These are phyloP conservation scores for Pezicula neosporulosa DNA, from an alignment of 2,329 filamentous ascomycete genomes.

Conservation along the genomic window DNA sequence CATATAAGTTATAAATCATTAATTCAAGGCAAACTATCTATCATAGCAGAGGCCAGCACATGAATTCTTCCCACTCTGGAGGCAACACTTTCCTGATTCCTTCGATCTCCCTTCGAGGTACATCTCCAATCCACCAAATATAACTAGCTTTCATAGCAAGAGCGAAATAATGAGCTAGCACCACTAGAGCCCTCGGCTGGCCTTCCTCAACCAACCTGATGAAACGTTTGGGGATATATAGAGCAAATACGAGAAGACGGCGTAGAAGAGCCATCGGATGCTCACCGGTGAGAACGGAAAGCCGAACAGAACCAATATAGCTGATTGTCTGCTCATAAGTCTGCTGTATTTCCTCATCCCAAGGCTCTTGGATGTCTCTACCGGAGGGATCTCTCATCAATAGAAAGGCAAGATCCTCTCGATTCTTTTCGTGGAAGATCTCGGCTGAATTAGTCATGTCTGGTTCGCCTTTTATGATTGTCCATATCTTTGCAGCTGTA, in stretches of 20 bases:
- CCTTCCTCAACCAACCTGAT: slow-evolving; percentile 11
- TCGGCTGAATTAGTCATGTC: slow-evolving; percentile 2
- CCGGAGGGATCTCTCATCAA: slow-evolving; percentile 6
- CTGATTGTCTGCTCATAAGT: slow-evolving; percentile 12
- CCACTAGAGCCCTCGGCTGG: slow-evolving; percentile 15
- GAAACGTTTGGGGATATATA: slow-evolving; percentile 3
- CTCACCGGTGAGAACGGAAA: slow-evolving; percentile 6
- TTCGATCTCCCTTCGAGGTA: slow-evolving; percentile 12
- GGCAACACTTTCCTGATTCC: slow-evolving; percentile 9
- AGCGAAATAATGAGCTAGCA: slow-evolving; percentile 30
- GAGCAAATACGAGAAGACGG: slow-evolving; percentile 12
- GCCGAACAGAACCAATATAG: slow-evolving; percentile 13
- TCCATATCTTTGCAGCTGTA: background rate
- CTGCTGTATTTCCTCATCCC: slow-evolving; percentile 10
- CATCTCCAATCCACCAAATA: slow-evolving; percentile 32
- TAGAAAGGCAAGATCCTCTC: slow-evolving; percentile 8
- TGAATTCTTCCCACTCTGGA: slow-evolving; percentile 11
- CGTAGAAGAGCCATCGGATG: slow-evolving; percentile 2
- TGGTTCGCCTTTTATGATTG: slow-evolving; percentile 4
- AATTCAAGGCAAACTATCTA: slow-evolving; percentile 14
- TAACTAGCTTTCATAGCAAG: slow-evolving; percentile 27
- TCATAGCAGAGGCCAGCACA: slow-evolving; percentile 13
- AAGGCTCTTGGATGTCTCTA: slow-evolving; percentile 9
- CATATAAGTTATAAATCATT: too few species aligned
- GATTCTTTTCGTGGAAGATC: slow-evolving; percentile 10